These are phyloP conservation scores for Papiliotrema nemorosa DNA, from an alignment of 1,284 basidiomycete genomes.

Conservation along the genomic window DNA sequence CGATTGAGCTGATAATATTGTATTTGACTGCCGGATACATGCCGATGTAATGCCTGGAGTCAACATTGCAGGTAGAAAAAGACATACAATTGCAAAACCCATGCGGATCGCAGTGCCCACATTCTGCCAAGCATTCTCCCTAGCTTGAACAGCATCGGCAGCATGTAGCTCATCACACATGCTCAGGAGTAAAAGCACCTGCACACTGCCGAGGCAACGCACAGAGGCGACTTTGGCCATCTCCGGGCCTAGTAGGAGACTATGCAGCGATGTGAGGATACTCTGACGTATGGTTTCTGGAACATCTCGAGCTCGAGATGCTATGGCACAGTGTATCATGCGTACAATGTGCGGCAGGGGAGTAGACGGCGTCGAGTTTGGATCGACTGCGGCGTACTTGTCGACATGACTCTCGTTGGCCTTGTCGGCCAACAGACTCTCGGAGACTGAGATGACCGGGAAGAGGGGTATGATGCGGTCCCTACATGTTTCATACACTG, in stretches of 20 bases:
- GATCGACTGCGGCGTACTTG: conserved; percentile 3
- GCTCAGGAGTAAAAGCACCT: conserved; percentile 8
- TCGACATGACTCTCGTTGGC: conserved; percentile 5
- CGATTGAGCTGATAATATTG: conserved; percentile 10
- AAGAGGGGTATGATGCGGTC: conserved; percentile 10
- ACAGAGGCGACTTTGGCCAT: not conserved
- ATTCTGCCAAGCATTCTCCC: conserved; percentile 7
- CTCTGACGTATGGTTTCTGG: conserved; percentile 5
- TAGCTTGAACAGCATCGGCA: not conserved
- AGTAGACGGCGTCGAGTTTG: conserved; percentile 8
- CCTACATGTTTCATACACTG: conserved; percentile 9
- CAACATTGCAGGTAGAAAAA: not conserved
- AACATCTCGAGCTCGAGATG: conserved; percentile 4
- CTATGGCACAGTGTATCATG: conserved; percentile 9
- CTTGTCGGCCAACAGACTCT: conserved; percentile 8
- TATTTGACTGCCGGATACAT: conserved; percentile 5
- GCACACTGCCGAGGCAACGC: conserved; percentile 4
- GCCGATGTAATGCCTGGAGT: conserved; percentile 10
- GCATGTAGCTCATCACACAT: conserved; percentile 10
- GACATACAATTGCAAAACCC: conserved; percentile 7
- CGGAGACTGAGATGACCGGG: conserved; percentile 11
- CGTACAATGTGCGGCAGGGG: conserved; percentile 9
- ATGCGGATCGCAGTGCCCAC: conserved; percentile 8
- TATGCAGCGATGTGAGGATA: not conserved
- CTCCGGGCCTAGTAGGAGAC: conserved; percentile 4